Base-by-base conservation (phyloP, 176 grass and related monocot genomes). In the Elymus sibiricus region DNA sequence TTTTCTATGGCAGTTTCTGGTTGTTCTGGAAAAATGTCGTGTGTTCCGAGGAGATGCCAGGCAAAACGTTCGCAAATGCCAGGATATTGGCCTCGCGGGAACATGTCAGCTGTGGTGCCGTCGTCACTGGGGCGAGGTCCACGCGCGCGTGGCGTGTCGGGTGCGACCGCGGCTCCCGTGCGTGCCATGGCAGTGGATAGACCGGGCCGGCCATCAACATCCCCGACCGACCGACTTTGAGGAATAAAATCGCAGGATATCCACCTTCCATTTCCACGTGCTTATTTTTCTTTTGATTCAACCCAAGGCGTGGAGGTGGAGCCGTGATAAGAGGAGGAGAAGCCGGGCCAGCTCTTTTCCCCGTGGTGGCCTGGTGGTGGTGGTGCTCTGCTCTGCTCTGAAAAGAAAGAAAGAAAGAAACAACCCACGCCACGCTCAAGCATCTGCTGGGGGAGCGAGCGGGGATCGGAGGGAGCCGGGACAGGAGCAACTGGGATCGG, bases 401-500 rank as follows among this genome's bases (percentile, higher is more conserved):
- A 24, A 12, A 42, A 8, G 11, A 78, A 78, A 70, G 21, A 39
- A 42, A 29, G 29, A 29, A 29, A 29, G 29, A 29, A 29, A 29
- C 29, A 29, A 29, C 29, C 29, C 29, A 29, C 29, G 51, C 22
- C 14, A 78, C 21, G 6, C 76, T 47, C 78, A 14, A 27, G 43
- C 59, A 16, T 15, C 59, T 46, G 24, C 25, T 44, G 42, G 72
- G 10, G 25, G 49, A 3, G 49, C 49, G 42, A 29, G 43, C 25
- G 43, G 72, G 74, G 28, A 68, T 53, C 42, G 73, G 4, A 28
- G 24, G 19, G 31, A 27, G 62, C 24, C 3, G 26, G n/a, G 15
- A 2, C 31, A 38, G 26, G 22, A 75, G 75, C 64, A 34, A 9
- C 82, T 21, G 77, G 88, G 78, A 77, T 69, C 75, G 77, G 88